Evolutionary conservation across 306 rosid species (phyloP), one percentile per base, ranked within the genome.

Genomic region (Medicago arabica): DNA sequence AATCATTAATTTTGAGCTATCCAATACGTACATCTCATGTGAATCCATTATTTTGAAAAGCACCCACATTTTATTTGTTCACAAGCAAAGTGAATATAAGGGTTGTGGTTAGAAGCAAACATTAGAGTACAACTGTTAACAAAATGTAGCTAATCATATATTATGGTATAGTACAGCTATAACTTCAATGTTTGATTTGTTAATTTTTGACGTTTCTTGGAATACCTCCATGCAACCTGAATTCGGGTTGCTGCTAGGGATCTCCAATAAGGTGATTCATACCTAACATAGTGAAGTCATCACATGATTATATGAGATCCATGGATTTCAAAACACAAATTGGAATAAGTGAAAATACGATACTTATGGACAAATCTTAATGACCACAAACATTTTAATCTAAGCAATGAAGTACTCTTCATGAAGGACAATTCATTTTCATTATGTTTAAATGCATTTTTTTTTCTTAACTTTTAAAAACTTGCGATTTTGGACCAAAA

Each of bases 251-350:
- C 92, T 8, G 95, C 97, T 21, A 85, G 79, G 16, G 87, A 51
- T 79, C 96, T 88, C 98, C 98, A 93, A 80, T 89, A 91, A 14
- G 91, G 92, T 31, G 97, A 91, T 64, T 91, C 98, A 70, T 91
- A 91, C 89, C 75, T 80, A 39, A 14, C 54, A 80, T 19, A 19
- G 67, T 10, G 41, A 0, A 60, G 49, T 60, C 3, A 49, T 63
- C 51, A 72, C 28, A 65, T 54, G 34, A 17, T 54, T 64, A 40
- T 40, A 18, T 39, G 40, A 50, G 1, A 49, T 1, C 34, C 28
- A 49, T 19, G 55, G 1, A 14, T 61, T 49, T 70, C 44, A 39
- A 23, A 49, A 34, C 6, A 61, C 10, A 47, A 57, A 57, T 38
- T 19, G 8, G 19, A 50, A 28, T 28, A 28, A 28, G 31, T 3